Conservation (phyloP, 306 rosid genomes). For the Vicia villosa region DNA sequence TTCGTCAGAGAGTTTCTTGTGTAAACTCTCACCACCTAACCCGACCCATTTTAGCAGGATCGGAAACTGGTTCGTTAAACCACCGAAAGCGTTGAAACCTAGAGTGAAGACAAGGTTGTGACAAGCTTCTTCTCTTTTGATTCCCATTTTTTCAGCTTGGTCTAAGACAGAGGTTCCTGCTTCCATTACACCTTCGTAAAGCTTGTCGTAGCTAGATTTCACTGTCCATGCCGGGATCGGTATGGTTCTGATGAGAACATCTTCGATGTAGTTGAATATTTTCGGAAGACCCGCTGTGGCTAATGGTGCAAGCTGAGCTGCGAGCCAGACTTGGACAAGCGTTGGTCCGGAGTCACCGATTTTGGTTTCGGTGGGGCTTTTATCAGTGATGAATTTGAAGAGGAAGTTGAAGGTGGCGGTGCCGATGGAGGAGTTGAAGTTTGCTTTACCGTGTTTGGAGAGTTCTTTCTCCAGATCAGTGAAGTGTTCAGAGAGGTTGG, state of each 20-base stretch:
- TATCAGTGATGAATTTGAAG: conserved; percentile 50
- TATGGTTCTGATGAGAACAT: conserved; percentile 46
- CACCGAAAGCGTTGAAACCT: conserved; percentile 73
- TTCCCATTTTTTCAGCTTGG: conserved; percentile 53
- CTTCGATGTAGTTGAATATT: conserved; percentile 51
- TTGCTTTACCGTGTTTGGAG: conserved; percentile 32
- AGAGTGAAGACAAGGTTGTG: conserved; percentile 66
- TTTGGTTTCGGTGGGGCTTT: conserved; percentile 34
- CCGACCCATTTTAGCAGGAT: conserved; percentile 65
- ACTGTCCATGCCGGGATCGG: conserved; percentile 55
- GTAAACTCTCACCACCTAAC: conserved; percentile 46
- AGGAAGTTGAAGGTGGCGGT: conserved; percentile 45
- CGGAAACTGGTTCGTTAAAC: conserved; percentile 60
- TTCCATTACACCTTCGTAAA: conserved; percentile 39
- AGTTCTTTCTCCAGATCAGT: conserved; percentile 44
- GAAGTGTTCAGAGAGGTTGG: conserved; percentile 47
- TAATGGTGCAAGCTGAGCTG: conserved; percentile 56
- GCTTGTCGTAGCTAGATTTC: conserved; percentile 51
- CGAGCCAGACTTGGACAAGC: conserved; percentile 49
- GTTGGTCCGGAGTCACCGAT: conserved; percentile 47
- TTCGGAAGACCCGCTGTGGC: conserved; percentile 46
- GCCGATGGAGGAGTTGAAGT: conserved; percentile 49
- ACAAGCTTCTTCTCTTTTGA: conserved; percentile 63
- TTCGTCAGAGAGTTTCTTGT: conserved; percentile 51
- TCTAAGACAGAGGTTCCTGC: conserved; percentile 47